phyloP scores from a whole-genome alignment of 495 filamentous ascomycete species.

The Lichenothelia convexa region DNA sequence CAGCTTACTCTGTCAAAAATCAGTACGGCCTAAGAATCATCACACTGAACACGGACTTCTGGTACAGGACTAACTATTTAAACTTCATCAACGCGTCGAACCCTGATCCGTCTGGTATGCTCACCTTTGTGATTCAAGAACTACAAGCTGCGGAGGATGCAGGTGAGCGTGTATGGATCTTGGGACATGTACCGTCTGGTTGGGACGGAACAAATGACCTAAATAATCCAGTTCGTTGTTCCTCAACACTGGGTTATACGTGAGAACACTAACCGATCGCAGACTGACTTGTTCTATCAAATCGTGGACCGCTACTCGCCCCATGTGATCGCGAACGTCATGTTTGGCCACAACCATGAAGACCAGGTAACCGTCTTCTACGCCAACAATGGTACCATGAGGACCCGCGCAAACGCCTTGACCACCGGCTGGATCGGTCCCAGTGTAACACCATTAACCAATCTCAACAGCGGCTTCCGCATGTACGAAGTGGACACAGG shows the following conservation, averaged over 20 bases:
- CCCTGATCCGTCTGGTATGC: constrained; percentile 20
- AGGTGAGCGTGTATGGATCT: constrained; percentile 23
- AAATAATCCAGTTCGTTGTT: too few relatives aligned
- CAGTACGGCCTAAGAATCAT: constrained; percentile 17
- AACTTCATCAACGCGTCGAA: constrained; percentile 24
- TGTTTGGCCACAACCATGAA: constrained; percentile 22
- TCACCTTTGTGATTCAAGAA: constrained; percentile 19
- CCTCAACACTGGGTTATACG: too few relatives aligned
- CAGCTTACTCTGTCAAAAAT: constrained; percentile 15
- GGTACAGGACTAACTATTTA: constrained; percentile 16
- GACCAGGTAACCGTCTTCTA: constrained; percentile 23
- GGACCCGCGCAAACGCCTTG: constrained; percentile 14
- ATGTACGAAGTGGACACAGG: constrained; percentile 18
- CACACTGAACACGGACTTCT: constrained; percentile 20
- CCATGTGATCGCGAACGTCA: constrained; percentile 20
- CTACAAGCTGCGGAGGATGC: constrained; percentile 21
- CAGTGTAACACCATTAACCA: constrained; percentile 19
- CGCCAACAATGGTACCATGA: constrained; percentile 19
- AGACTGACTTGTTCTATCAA: constrained; percentile 21
- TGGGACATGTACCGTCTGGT: constrained; percentile 21
- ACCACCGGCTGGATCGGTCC: constrained; percentile 21
- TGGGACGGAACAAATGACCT: constrained; percentile 18
- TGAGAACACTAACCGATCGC: too few relatives aligned
- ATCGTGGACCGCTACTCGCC: constrained; percentile 21
- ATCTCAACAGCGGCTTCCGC: constrained; percentile 21